Conservation (phyloP, 345 rosid genomes). For the Eucalyptus sideroxylon region DNA sequence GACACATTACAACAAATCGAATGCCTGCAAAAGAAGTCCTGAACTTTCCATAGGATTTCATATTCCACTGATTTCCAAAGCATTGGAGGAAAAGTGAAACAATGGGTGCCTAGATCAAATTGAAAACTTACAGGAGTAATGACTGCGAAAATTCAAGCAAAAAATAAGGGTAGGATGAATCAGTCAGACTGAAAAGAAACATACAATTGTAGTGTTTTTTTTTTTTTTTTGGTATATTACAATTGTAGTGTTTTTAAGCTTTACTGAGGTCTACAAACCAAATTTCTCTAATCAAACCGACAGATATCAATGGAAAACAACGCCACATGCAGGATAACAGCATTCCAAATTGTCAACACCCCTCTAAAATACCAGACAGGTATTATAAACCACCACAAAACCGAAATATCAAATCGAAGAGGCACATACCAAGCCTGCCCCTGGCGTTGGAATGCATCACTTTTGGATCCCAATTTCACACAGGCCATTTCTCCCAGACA, state of each 20-base stretch:
- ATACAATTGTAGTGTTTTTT: background rate
- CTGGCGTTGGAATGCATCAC: slow-evolving; percentile 84
- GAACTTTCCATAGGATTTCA: background rate
- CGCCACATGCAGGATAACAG: background rate
- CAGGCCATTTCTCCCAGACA: slow-evolving; percentile 50
- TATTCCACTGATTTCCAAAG: background rate
- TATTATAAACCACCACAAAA: background rate
- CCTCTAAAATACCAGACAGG: background rate
- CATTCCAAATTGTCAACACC: background rate
- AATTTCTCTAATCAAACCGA: background rate
- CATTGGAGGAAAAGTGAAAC: background rate
- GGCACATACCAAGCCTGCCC: slow-evolving; percentile 91
- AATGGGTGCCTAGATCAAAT: background rate
- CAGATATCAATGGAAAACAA: background rate
- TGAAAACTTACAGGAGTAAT: background rate
- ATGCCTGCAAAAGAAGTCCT: background rate
- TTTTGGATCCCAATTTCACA: slow-evolving; percentile 86
- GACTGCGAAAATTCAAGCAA: background rate
- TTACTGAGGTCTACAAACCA: background rate
- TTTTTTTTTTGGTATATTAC: no score
- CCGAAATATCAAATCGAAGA: background rate
- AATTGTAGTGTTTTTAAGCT: background rate
- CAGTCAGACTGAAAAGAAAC: background rate
- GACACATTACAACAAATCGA: background rate
- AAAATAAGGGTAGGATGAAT: background rate